phyloP scores from a whole-genome alignment of 805 yeast species.

The Lachancea meyersii region DNA sequence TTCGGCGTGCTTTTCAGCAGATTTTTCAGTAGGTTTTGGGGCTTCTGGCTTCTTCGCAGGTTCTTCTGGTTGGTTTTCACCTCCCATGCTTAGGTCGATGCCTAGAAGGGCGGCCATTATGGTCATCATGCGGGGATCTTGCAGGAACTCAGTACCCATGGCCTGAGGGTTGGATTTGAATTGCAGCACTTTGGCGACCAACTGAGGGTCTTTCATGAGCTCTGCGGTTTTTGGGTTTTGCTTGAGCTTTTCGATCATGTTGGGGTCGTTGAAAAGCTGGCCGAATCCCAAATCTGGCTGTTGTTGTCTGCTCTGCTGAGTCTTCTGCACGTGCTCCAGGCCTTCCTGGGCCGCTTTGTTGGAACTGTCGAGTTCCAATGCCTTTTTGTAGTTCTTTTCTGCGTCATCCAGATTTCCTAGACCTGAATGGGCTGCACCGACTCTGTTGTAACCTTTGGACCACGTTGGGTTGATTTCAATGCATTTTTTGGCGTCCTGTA shows the following conservation, averaged over 20 bases:
- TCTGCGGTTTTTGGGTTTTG: constrained; percentile 83
- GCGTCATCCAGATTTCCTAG: constrained; percentile 74
- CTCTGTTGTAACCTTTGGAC: constrained; percentile 94
- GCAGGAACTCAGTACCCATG: constrained; percentile 59
- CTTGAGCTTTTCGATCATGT: constrained; percentile 65
- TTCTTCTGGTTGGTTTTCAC: constrained; percentile 28
- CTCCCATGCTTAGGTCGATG: constrained; percentile 53
- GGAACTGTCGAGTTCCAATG: constrained; percentile 69
- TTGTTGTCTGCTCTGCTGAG: constrained; percentile 44
- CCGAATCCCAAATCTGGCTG: constrained; percentile 72
- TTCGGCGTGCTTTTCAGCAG: constrained; percentile 18
- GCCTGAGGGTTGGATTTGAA: constrained; percentile 69
- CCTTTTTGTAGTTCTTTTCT: constrained; percentile 61
- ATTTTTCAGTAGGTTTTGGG: constrained; percentile 24
- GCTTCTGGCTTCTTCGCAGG: constrained; percentile 24
- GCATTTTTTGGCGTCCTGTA: constrained; percentile 80
- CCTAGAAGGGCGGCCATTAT: constrained; percentile 84
- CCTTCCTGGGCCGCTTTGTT: constrained; percentile 89
- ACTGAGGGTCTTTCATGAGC: constrained; percentile 77
- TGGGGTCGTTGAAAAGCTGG: constrained; percentile 74
- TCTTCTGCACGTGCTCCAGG: constrained; percentile 58
- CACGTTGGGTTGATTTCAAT: constrained; percentile 74
- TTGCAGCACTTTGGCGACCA: constrained; percentile 58
- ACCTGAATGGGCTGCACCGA: constrained; percentile 92
- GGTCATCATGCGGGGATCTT: constrained; percentile 84